Percentiles rank a stretch among this genome's conserved stretches.
These are phyloP conservation scores for Plasmopara viticola DNA, from an alignment of 352 stramenopile species.

Conservation along the genomic window DNA sequence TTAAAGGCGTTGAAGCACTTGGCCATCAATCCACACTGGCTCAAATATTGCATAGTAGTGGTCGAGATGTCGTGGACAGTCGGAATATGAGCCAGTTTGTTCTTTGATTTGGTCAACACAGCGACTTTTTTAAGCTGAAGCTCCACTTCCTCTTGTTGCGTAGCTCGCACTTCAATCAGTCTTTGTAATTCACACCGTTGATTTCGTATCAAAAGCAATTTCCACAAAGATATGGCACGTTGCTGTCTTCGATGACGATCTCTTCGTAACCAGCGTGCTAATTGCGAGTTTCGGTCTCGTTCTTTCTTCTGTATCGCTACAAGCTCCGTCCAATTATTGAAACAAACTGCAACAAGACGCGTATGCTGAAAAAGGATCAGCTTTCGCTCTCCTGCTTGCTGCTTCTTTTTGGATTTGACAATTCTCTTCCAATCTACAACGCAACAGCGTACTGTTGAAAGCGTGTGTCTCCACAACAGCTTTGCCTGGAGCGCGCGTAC, in stretches of 20 bases:
- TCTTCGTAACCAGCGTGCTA: constrained; percentile 12
- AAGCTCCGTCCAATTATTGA: constrained; percentile 15
- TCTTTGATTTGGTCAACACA: constrained; percentile 9
- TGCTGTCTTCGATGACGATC: constrained; percentile 8
- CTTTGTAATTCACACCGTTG: constrained; percentile 14
- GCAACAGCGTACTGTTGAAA: constrained; percentile 18
- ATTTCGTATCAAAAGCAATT: constrained; percentile 16
- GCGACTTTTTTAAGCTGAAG: constrained; percentile 15
- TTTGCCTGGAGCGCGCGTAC: constrained; percentile 30
- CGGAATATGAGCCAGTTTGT: constrained; percentile 5
- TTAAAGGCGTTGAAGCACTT: constrained; percentile 27
- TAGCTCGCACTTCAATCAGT: constrained; percentile 5
- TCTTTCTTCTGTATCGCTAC: constrained; percentile 4
- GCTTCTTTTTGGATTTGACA: constrained; percentile 6
- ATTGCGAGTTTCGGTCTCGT: constrained; percentile 9
- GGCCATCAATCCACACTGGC: constrained; percentile 9
- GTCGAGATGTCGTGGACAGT: constrained; percentile 9
- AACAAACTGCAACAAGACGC: constrained; percentile 8
- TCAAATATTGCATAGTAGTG: constrained; percentile 14
- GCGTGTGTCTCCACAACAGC: constrained; percentile 33
- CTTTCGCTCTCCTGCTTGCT: constrained; percentile 11
- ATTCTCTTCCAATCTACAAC: constrained; percentile 26
- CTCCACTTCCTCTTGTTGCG: constrained; percentile 13
- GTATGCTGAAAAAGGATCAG: constrained; percentile 12
- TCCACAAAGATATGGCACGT: constrained; percentile 16